These are phyloP conservation scores for Akebia trifoliata DNA, from an alignment of 164 flowering plant genomes.

Conservation along the genomic window DNA sequence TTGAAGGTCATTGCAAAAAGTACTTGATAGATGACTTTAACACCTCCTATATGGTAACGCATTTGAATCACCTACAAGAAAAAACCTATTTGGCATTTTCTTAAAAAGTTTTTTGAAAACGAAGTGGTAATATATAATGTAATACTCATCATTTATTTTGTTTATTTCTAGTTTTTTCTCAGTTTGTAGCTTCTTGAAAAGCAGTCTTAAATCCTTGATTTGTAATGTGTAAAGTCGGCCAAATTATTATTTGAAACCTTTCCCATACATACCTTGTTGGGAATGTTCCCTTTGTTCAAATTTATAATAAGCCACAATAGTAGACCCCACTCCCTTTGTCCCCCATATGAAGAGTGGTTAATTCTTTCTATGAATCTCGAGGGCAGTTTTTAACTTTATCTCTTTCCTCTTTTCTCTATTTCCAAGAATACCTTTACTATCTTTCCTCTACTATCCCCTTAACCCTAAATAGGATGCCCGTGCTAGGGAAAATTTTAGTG, in stretches of 20 bases:
- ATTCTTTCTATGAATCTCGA: too few relatives aligned
- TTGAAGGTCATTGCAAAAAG: conserved; percentile 80
- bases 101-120: conserved; percentile 74
- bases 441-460: too few relatives aligned
- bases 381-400: too few relatives aligned
- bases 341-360: too few relatives aligned
- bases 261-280: conserved; percentile 90
- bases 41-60: conserved; percentile 69
- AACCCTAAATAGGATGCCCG: too few relatives aligned
- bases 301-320: too few relatives aligned
- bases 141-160: not conserved
- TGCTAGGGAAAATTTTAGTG: too few relatives aligned
- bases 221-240: conserved; percentile 96
- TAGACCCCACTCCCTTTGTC: too few relatives aligned
- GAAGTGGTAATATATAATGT: conserved; percentile 88
- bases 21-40: conserved; percentile 89
- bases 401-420: too few relatives aligned
- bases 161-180: conserved; percentile 4
- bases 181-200: not conserved
- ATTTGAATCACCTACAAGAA: conserved; percentile 46
- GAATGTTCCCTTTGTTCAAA: conserved; percentile 93
- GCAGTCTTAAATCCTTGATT: conserved; percentile 5
- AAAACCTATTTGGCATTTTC: conserved; percentile 95
- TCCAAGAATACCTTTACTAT: too few relatives aligned
- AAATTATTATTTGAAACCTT: conserved; percentile 81